Evolutionary conservation across 495 filamentous ascomycete species (phyloP).

Genomic region (Penicillium flavigenum): DNA sequence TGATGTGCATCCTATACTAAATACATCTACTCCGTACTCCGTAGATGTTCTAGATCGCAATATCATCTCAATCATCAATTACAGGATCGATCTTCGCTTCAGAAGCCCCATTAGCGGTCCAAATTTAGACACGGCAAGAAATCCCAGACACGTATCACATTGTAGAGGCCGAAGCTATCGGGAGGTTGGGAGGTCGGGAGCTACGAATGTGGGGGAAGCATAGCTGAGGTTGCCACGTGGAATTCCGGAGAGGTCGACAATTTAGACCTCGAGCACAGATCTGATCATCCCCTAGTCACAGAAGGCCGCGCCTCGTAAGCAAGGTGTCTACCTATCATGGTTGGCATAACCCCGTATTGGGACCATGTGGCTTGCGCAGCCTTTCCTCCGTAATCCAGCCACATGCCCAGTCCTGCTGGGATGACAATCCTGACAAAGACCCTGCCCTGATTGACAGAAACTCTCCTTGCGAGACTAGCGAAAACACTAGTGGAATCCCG

Average conservation of each 20-base stretch:
- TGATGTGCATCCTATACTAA: neutral
- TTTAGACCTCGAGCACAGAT: neutral
- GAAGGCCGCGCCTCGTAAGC: neutral
- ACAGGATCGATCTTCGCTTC: neutral
- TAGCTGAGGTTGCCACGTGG: conserved; percentile 9
- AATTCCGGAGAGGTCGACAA: neutral
- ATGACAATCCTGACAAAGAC: conserved; percentile 3
- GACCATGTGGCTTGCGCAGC: conserved; percentile 8
- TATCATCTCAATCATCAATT: neutral
- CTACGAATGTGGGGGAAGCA: conserved; percentile 7
- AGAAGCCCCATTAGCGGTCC: neutral
- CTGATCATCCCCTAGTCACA: neutral
- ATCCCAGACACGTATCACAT: conserved; percentile 1
- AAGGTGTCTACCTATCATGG: neutral
- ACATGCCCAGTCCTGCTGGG: conserved; percentile 1
- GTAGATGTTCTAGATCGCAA: neutral
- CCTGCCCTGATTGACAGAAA: conserved; percentile 11
- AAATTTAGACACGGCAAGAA: neutral
- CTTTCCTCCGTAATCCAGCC: conserved; percentile 1
- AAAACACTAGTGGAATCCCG: conserved; percentile 6
- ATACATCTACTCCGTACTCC: neutral
- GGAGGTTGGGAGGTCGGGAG: neutral
- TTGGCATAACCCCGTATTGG: neutral
- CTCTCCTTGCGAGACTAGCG: conserved; percentile 4
- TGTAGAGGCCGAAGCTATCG: neutral